These are phyloP conservation scores for Nitzschia putrida DNA, from an alignment of 108 stramenopile genomes.

Conservation along the genomic window DNA sequence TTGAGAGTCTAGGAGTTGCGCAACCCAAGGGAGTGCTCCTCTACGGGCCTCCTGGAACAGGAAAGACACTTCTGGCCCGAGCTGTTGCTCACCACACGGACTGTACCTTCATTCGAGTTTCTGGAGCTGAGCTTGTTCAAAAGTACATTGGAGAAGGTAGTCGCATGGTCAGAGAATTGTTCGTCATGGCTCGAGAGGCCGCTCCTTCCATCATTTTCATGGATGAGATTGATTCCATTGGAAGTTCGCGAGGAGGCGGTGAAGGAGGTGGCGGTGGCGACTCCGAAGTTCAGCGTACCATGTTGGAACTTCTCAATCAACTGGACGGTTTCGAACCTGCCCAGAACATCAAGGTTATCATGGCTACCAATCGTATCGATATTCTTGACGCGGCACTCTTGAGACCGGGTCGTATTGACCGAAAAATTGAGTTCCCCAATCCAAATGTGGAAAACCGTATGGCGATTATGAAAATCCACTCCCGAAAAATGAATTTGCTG, in stretches of 20 bases:
- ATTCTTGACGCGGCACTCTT: conserved; percentile 95
- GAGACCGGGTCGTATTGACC: conserved; percentile 95
- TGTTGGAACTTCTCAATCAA: conserved; percentile 99
- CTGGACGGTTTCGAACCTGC: conserved; percentile 99
- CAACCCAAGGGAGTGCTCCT: conserved; percentile 98
- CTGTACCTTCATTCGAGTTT: conserved; percentile 99
- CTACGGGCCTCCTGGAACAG: conserved; percentile 99
- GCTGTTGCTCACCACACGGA: conserved; percentile 99
- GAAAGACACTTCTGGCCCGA: conserved; percentile 99
- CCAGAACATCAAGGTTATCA: conserved; percentile 98
- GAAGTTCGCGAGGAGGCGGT: conserved; percentile 82
- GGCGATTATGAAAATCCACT: conserved; percentile 95
- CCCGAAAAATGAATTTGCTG: conserved; percentile 96
- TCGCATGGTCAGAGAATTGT: conserved; percentile 99
- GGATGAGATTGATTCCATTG: conserved; percentile 99
- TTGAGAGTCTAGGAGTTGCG: conserved; percentile 96
- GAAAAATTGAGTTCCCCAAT: conserved; percentile 97
- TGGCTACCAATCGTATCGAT: conserved; percentile 98
- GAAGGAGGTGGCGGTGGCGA: conserved; percentile 89
- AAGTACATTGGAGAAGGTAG: conserved; percentile 99
- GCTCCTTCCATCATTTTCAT: conserved; percentile 99
- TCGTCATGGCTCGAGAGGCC: conserved; percentile 99
- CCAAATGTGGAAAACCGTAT: conserved; percentile 88
- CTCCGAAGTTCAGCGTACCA: conserved; percentile 98
- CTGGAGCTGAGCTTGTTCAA: conserved; percentile 98